phyloP scores from a whole-genome alignment of 1,139 yeast genomes.

The Geotrichum cucujoidarum region DNA sequence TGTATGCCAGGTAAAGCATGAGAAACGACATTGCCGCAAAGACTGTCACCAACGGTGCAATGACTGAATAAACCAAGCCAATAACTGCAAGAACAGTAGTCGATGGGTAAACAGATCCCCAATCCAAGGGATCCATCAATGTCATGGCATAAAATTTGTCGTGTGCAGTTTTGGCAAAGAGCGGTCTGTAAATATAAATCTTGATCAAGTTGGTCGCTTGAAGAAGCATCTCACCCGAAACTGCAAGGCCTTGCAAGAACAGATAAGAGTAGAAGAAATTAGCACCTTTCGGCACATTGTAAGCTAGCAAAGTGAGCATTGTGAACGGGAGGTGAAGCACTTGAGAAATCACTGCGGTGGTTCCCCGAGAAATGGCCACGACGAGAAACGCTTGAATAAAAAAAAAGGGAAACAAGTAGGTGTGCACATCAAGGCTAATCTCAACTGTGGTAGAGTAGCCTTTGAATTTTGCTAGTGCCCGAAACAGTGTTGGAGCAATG shows the following conservation, averaged over 20 bases:
- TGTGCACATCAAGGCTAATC: slow-evolving; percentile 69
- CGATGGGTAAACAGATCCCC: slow-evolving; percentile 78
- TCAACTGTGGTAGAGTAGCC: slow-evolving; percentile 63
- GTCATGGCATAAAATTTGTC: slow-evolving; percentile 47
- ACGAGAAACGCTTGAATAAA: slow-evolving; percentile 80
- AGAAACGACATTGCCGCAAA: slow-evolving; percentile 56
- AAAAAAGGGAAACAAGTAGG: slow-evolving; percentile 64
- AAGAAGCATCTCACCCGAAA: slow-evolving; percentile 54
- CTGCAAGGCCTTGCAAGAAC: slow-evolving; percentile 65
- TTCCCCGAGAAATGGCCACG: slow-evolving; percentile 78
- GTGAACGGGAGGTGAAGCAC: slow-evolving; percentile 67
- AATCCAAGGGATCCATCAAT: slow-evolving; percentile 45
- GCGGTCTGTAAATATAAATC: slow-evolving; percentile 39
- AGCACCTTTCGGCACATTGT: slow-evolving; percentile 74
- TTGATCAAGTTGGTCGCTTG: slow-evolving; percentile 48
- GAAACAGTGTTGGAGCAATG: slow-evolving; percentile 66
- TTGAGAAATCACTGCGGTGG: slow-evolving; percentile 61
- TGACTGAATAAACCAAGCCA: slow-evolving; percentile 67
- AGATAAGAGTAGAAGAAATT: slow-evolving; percentile 74
- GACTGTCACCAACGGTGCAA: slow-evolving; percentile 70
- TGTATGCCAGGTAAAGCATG: slow-evolving; percentile 58
- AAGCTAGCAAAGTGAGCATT: slow-evolving; percentile 64
- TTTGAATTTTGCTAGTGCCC: slow-evolving; percentile 57
- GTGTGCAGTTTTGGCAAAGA: slow-evolving; percentile 56
- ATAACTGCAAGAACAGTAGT: slow-evolving; percentile 74